phyloP scores from a whole-genome alignment of 2,329 filamentous ascomycete genomes.

The Pyricularia sp. region DNA sequence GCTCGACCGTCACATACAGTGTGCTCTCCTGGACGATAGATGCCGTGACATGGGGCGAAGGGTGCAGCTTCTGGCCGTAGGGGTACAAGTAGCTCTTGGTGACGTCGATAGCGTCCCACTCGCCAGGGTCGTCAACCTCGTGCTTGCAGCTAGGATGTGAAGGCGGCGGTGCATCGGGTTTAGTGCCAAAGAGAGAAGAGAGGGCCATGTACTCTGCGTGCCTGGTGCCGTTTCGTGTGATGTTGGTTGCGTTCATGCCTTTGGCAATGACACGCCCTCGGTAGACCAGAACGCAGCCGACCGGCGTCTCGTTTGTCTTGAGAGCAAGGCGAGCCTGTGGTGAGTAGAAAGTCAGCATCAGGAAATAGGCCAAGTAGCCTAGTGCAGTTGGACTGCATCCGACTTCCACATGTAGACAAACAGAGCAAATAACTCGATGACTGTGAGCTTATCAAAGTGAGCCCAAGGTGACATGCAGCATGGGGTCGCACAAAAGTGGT shows the following conservation, averaged over 20 bases:
- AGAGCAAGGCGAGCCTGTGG: constrained; percentile 75
- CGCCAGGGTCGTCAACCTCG: constrained; percentile 25
- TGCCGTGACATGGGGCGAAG: constrained; percentile 48
- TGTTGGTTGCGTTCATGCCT: constrained; percentile 96
- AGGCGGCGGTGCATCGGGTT: background rate
- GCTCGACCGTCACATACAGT: constrained; percentile 95
- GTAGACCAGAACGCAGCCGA: constrained; percentile 89
- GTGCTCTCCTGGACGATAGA: constrained; percentile 61
- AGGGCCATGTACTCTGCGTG: constrained; percentile 95
- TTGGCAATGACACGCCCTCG: constrained; percentile 69
- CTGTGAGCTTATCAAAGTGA: background rate
- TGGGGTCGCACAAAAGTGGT: background rate
- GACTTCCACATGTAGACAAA: background rate
- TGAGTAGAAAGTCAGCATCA: constrained; percentile 8
- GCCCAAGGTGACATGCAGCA: background rate
- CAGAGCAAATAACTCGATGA: background rate
- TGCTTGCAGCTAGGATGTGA: background rate
- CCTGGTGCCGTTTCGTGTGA: constrained; percentile 80
- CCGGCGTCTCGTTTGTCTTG: constrained; percentile 81
- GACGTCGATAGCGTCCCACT: constrained; percentile 43
- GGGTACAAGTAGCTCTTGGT: constrained; percentile 48
- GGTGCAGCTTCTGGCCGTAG: constrained; percentile 50
- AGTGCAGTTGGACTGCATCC: background rate
- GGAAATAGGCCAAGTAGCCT: background rate
- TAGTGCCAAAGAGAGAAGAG: constrained; percentile 33